A percentile compares a stretch with the other conserved stretches of the same genome.
phyloP scores from a whole-genome alignment of 495 filamentous ascomycete genomes.

The Ascobolus immersus region DNA sequence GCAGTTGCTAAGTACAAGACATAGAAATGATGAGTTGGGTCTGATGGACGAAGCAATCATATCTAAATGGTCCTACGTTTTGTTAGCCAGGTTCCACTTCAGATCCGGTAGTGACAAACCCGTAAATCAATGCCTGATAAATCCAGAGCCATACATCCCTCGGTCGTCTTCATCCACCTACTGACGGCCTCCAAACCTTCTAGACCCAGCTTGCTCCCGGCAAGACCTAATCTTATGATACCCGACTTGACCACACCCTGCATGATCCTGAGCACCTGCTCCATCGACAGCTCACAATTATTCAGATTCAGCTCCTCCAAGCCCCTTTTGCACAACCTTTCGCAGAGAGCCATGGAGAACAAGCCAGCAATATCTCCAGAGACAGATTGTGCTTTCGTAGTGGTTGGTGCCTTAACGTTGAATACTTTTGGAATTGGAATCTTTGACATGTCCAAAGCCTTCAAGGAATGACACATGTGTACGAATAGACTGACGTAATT shows the following conservation, averaged over 20 bases:
- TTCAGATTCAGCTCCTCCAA: conserved; percentile 68
- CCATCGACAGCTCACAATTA: conserved; percentile 43
- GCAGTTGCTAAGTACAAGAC: conserved; percentile 70
- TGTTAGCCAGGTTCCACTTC: not conserved
- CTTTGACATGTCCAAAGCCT: conserved; percentile 62
- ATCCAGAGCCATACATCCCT: too few species aligned
- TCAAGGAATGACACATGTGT: conserved; percentile 65
- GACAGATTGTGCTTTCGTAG: not conserved
- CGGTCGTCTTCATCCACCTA: conserved; percentile 39
- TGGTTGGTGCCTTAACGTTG: not conserved
- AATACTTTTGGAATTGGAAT: conserved; percentile 54
- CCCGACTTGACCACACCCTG: conserved; percentile 51
- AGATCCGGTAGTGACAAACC: conserved; percentile 5
- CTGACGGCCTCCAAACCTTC: conserved; percentile 52
- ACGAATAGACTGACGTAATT: conserved; percentile 72
- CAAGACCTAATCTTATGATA: conserved; percentile 51
- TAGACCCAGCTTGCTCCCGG: conserved; percentile 47
- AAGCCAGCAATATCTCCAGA: conserved; percentile 28
- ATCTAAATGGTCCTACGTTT: conserved; percentile 33
- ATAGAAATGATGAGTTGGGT: conserved; percentile 40
- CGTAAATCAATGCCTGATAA: conserved; percentile 67
- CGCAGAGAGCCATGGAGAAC: conserved; percentile 46
- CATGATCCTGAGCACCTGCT: conserved; percentile 45
- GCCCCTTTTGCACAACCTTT: conserved; percentile 45
- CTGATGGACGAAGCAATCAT: conserved; percentile 33